A percentile compares a stretch with the other conserved stretches of the same genome.
phyloP scores from a whole-genome alignment of 768 basidiomycete genomes.

The Pleurotus tuber-regium region DNA sequence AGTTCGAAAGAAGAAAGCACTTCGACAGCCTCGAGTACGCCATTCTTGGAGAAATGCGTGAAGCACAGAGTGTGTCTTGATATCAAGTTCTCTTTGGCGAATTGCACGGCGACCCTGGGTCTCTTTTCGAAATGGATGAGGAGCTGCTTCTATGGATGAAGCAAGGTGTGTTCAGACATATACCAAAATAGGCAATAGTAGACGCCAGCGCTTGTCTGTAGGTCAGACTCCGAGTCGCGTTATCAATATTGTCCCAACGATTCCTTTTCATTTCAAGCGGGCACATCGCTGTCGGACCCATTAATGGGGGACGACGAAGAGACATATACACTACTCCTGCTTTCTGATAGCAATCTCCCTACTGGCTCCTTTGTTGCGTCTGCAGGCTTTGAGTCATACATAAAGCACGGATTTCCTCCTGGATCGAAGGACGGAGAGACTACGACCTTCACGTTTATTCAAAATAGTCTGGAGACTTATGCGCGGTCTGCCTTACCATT shows the following conservation, averaged over 20 bases:
- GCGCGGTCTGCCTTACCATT: slow-evolving; percentile 76
- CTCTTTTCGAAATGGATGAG: slow-evolving; percentile 4
- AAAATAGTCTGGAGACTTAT: slow-evolving; percentile 75
- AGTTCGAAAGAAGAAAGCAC: slow-evolving; percentile 22
- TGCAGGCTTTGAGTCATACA: slow-evolving; percentile 86
- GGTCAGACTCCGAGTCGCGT: no score
- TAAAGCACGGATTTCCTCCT: slow-evolving; percentile 74
- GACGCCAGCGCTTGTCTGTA: not conserved
- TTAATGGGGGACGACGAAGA: slow-evolving; percentile 39
- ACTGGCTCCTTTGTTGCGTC: slow-evolving; percentile 97
- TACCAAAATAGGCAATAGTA: not conserved
- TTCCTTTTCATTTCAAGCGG: no score
- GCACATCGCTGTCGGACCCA: not conserved
- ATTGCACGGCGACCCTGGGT: slow-evolving; percentile 9
- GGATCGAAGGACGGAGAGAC: slow-evolving; percentile 17
- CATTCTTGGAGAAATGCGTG: slow-evolving; percentile 4
- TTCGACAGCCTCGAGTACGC: slow-evolving; percentile 19
- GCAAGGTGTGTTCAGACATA: not conserved
- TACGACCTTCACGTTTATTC: slow-evolving; percentile 56
- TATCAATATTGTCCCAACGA: no score
- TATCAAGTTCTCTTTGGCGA: slow-evolving; percentile 12
- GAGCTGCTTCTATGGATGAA: not conserved
- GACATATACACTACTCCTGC: slow-evolving; percentile 70
- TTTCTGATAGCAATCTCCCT: slow-evolving; percentile 91
- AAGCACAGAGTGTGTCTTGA: slow-evolving; percentile 4